A percentile compares a stretch with the other conserved stretches of the same genome.
Evolutionary conservation across 768 basidiomycete species (phyloP).

Genomic region (Agrocybe praecox): DNA sequence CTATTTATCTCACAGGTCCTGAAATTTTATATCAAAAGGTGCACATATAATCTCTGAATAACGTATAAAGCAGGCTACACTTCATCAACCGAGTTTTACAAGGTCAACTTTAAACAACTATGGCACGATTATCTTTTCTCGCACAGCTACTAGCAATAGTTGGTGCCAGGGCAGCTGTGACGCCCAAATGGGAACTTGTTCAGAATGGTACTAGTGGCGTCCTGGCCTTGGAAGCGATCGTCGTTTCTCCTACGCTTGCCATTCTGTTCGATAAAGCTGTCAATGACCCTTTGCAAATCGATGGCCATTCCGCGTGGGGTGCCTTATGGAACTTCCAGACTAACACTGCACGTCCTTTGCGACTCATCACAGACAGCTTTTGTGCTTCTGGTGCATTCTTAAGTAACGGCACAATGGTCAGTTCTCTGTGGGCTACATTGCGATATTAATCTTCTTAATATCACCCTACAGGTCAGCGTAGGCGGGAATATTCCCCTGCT

Average conservation of each 20-base stretch:
- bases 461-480: conserved; percentile 26
- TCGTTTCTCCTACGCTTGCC: conserved; percentile 29
- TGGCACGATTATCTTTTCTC: background rate
- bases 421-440: background rate
- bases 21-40: too few relatives aligned
- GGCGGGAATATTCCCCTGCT: conserved; percentile 31
- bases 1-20: too few relatives aligned
- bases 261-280: conserved; percentile 30
- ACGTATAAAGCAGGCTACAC: too few relatives aligned
- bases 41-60: too few relatives aligned
- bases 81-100: too few relatives aligned
- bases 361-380: conserved; percentile 40
- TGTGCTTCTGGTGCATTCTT: conserved; percentile 45
- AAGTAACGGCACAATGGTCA: conserved; percentile 42
- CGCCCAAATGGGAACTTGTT: conserved; percentile 24
- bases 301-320: conserved; percentile 48
- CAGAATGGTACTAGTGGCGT: conserved; percentile 30
- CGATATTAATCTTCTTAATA: conserved; percentile 1
- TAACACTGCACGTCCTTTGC: conserved; percentile 34
- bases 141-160: background rate
- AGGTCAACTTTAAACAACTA: too few relatives aligned
- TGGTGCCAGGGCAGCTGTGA: conserved; percentile 5
- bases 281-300: conserved; percentile 42
- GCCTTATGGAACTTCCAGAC: conserved; percentile 44
- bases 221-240: conserved; percentile 28